Percentiles rank a stretch among this genome's conserved stretches.
Conservation (phyloP, 108 stramenopile genomes). For the Fragilaria radians region DNA sequence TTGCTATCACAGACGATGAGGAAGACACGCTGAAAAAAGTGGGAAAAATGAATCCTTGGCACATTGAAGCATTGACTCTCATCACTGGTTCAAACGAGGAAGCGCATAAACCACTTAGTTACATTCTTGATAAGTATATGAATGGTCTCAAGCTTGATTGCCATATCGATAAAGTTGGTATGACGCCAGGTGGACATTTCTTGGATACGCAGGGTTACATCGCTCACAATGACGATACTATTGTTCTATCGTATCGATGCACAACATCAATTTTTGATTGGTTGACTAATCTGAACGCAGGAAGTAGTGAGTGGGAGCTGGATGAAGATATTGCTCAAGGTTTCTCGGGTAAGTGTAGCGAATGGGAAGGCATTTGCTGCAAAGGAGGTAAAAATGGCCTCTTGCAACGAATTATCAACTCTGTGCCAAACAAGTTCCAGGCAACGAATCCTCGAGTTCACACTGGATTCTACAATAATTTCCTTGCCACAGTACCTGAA, state of each 20-base stretch:
- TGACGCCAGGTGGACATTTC: constrained; percentile 19
- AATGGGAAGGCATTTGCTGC: constrained; percentile 18
- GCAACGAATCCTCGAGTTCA: constrained; percentile 39
- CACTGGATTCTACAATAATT: constrained; percentile 56
- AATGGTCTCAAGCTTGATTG: constrained; percentile 24
- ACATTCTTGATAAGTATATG: constrained; percentile 33
- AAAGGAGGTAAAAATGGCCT: too few species aligned
- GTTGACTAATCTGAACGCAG: constrained; percentile 38
- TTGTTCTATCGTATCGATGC: constrained; percentile 45
- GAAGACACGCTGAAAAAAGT: constrained; percentile 20
- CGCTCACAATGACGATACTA: constrained; percentile 52
- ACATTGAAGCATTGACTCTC: constrained; percentile 32
- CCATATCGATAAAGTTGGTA: constrained; percentile 26
- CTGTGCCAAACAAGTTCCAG: too few species aligned
- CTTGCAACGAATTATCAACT: too few species aligned
- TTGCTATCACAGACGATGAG: constrained; percentile 43
- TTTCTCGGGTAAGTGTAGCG: constrained; percentile 17
- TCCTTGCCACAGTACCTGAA: constrained; percentile 26
- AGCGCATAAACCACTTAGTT: constrained; percentile 36
- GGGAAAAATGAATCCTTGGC: constrained; percentile 39
- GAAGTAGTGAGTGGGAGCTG: constrained; percentile 36
- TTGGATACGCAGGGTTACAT: constrained; percentile 56
- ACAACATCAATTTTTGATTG: constrained; percentile 48
- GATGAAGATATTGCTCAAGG: constrained; percentile 27
- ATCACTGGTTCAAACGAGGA: constrained; percentile 45